phyloP scores from a whole-genome alignment of 371 early-diverging fungal genomes.

The Syncephalis fuscata region DNA sequence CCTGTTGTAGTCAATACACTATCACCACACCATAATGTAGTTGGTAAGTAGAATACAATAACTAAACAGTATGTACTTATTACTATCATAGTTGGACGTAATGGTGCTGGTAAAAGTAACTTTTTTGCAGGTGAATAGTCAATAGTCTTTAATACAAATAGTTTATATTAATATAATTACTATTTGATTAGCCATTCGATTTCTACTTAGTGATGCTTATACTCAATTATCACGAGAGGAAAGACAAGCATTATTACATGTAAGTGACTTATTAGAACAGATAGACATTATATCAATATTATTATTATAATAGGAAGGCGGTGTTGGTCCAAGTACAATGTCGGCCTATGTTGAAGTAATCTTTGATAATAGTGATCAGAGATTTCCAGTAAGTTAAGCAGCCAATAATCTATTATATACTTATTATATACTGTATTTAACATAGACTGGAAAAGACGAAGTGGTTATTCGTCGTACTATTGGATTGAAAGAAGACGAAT shows the following conservation, averaged over 20 bases:
- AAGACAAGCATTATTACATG: conserved; percentile 84
- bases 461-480: conserved; percentile 86
- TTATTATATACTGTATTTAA: not conserved
- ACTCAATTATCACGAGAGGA: conserved; percentile 83
- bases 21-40: conserved; percentile 83
- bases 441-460: conserved; percentile 72
- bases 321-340: conserved; percentile 81
- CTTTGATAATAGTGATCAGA: conserved; percentile 90
- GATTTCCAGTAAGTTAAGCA: conserved; percentile 64
- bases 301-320: conserved; percentile 52
- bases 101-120: conserved; percentile 99
- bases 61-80: not conserved
- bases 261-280: conserved; percentile 7
- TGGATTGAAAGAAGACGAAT: conserved; percentile 94
- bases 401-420: not conserved
- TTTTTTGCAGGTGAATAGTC: conserved; percentile 72
- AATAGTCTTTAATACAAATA: not conserved
- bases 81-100: conserved; percentile 75
- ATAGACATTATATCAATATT: conserved; percentile 4
- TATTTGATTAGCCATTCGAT: conserved; percentile 69
- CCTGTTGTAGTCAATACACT: conserved; percentile 86
- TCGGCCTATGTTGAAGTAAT: conserved; percentile 95
- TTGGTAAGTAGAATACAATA: conserved; percentile 39
- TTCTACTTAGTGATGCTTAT: conserved; percentile 93
- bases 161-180: conserved; percentile 5